phyloP scores from a whole-genome alignment of 352 stramenopile species.

The Globisporangium yorkense region DNA sequence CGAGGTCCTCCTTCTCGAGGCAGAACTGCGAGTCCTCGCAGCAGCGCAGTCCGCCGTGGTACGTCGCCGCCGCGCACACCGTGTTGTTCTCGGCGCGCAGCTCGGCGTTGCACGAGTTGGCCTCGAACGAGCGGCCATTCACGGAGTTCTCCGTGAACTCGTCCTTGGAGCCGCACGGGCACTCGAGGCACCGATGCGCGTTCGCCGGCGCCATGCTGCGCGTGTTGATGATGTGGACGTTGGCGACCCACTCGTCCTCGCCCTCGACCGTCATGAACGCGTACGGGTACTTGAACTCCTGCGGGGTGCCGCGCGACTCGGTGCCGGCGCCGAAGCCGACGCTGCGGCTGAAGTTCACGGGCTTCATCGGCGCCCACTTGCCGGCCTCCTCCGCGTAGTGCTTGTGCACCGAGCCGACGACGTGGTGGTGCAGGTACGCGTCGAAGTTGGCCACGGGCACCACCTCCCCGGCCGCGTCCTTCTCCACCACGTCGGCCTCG shows the following conservation, averaged over 20 bases:
- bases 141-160: slow-evolving; percentile 38
- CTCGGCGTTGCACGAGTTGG: slow-evolving; percentile 53
- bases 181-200: slow-evolving; percentile 69
- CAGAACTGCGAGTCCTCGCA: slow-evolving; percentile 70
- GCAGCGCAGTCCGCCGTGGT: slow-evolving; percentile 68
- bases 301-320: slow-evolving; percentile 69
- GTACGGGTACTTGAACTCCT: slow-evolving; percentile 77
- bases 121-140: slow-evolving; percentile 42
- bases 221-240: slow-evolving; percentile 84
- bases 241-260: slow-evolving; percentile 76
- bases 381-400: slow-evolving; percentile 42
- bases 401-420: slow-evolving; percentile 67
- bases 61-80: slow-evolving; percentile 49
- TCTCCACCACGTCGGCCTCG: slow-evolving; percentile 67
- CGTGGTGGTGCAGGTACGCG: slow-evolving; percentile 81
- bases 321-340: slow-evolving; percentile 76
- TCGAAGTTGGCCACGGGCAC: slow-evolving; percentile 60
- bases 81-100: slow-evolving; percentile 66
- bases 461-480: slow-evolving; percentile 41
- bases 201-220: slow-evolving; percentile 33
- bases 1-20: slow-evolving; percentile 49
- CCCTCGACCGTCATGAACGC: slow-evolving; percentile 72
- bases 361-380: slow-evolving; percentile 70
- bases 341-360: slow-evolving; percentile 59
- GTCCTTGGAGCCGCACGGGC: slow-evolving; percentile 68